Evolutionary conservation across 139 green algal species (phyloP), one percentile per base, ranked within the genome.

Genomic region (Nannochloris sp.): DNA sequence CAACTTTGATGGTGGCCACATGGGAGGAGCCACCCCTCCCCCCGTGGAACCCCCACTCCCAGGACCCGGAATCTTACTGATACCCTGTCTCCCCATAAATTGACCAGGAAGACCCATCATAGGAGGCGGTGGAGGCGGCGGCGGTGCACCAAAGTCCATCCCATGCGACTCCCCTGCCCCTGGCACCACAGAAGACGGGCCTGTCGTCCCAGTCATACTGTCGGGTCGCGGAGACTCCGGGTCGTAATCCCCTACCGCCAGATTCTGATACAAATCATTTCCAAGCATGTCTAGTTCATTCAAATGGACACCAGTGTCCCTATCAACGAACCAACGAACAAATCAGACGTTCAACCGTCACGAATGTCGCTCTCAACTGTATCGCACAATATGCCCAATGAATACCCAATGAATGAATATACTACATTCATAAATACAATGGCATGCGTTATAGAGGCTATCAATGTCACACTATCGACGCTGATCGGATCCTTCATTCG

Each of bases 401-500:
- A 11, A 55, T 12, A 20, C 45, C 45, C 4, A 16, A 6, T 3
- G 4, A 6, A 51, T 51, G 3, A 6, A 51, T 51, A 51, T 51
- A 6, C 3, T 16, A 20, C 45, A 51, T 20, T 16, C 3, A 17
- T 51, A 17, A 5, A 17, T 20, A 6, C 45, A 55, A 20, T 55
- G 0, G 17, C n/a, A 55, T 28, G 46, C 46, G n/a, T 20, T 55
- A 8, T 55, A 28, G 6, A 20, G 17, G 46, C 6, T 28, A 3
- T 23, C 17, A 55, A 95, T 55, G 85, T 85, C 6, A 83, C 20
- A 23, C 20, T 43, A 29, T 55, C n/a, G 8, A 8, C n/a, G 17
- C n/a, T 55, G 17, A 13, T 23, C n/a, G n/a, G 14, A 55, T 23
- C 20, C 20, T 23, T 23, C 20, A 23, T 23, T 23, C 20, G 20